These are phyloP conservation scores for Fraxinus platypoda DNA, from an alignment of 305 asterid species.

Conservation along the genomic window DNA sequence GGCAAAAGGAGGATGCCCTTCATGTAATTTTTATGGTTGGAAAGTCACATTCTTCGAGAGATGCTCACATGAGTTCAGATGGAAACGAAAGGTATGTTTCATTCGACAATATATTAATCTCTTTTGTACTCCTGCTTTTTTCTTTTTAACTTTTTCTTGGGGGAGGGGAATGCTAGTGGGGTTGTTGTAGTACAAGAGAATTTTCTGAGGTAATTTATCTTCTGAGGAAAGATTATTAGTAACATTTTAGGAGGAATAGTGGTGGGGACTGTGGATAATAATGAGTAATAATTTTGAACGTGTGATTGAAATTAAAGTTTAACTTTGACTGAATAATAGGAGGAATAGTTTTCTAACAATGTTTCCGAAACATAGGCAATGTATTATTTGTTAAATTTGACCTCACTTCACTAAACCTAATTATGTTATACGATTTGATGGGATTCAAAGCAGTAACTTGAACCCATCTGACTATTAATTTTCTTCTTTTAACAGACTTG, in stretches of 20 bases:
- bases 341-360: too few relatives aligned
- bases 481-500: neutral
- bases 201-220: neutral
- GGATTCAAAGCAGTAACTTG: neutral
- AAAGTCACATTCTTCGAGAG: conserved; percentile 26
- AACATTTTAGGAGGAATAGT: neutral
- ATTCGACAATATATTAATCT: neutral
- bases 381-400: neutral
- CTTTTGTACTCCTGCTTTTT: neutral
- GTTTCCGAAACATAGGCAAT: neutral
- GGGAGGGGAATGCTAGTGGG: neutral
- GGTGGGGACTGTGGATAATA: neutral
- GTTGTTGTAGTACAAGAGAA: neutral
- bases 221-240: neutral
- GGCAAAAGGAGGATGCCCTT: conserved; percentile 28
- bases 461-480: neutral
- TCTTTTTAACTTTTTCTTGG: neutral
- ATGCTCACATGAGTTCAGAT: conserved; percentile 29
- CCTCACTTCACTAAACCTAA: neutral
- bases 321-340: too few relatives aligned
- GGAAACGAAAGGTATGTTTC: conserved; percentile 10
- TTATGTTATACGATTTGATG: neutral
- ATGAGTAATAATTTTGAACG: neutral
- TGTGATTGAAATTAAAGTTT: neutral
- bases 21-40: conserved; percentile 20